Evolutionary conservation across 345 rosid genomes (phyloP), one percentile per base, ranked within the genome.

Genomic region (Pugionium cornutum): DNA sequence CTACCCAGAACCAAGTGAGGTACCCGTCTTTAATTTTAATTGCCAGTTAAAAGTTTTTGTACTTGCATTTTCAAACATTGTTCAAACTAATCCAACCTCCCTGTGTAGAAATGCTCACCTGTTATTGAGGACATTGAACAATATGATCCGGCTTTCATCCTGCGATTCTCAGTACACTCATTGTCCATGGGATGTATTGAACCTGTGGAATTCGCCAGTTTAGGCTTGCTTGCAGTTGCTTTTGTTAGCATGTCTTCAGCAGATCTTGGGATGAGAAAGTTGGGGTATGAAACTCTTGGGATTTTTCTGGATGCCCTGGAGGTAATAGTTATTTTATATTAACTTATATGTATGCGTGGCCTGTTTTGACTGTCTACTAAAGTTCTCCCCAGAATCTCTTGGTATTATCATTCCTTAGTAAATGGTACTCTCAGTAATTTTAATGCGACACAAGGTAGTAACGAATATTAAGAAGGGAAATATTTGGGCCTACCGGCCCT

Each of bases 191-290:
- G 86, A 70, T 83, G 83, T 63, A 64, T 92, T 75, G 97, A 94
- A 73, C 89, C 96, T 31, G 66, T 78, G 47, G 96, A 94, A 70
- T 88, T 90, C 75, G 81, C 92, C 69, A 79, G 88, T 76, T 73
- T 86, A 76, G 96, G 99, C 69, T 77, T 94, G 87, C 92, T 94
- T 74, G 92, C 96, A 32, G 69, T 94, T 71, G 90, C 96, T 26
- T 85, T 94, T 80, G 75, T 69, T 64, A 81, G 95, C 85, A 78
- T 82, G 74, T 83, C 99, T 80, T 90, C 99, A 53, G 89, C 82
- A 57, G 92, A 88, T 78, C 67, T 81, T 55, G 86, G 78, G 72
- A 79, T 90, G 72, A 88, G 96, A 76, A 94, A 90, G 72, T 70
- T 90, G 79, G 89, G 84, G 7, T 90, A 90, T 82, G 86, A 83